Conservation (phyloP, 2,329 filamentous ascomycete genomes). For the Drechslera avenae region DNA sequence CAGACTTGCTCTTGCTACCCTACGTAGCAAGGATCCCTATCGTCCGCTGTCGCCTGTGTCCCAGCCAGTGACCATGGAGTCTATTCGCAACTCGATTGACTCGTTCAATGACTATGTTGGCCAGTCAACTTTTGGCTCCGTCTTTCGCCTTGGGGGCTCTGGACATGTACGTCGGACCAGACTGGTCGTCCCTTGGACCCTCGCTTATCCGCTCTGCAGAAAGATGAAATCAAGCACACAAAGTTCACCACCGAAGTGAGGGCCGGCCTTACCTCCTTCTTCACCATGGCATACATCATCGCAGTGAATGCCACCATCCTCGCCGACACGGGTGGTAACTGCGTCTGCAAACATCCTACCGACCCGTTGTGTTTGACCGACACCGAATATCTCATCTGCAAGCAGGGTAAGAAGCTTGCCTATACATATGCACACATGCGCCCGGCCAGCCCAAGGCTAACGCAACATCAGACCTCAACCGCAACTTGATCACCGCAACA, state of each 20-base stretch:
- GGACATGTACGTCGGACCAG: constrained; percentile 69
- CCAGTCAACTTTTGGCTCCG: constrained; percentile 46
- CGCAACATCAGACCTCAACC: constrained; percentile 60
- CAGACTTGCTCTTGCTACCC: not conserved
- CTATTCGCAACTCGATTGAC: constrained; percentile 23
- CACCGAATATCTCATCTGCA: constrained; percentile 66
- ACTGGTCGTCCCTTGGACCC: not conserved
- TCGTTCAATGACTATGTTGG: constrained; percentile 33
- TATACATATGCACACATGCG: too few relatives aligned
- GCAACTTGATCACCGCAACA: constrained; percentile 82
- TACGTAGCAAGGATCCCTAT: constrained; percentile 9
- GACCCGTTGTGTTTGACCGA: constrained; percentile 62
- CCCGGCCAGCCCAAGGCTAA: not conserved
- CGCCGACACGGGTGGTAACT: constrained; percentile 73
- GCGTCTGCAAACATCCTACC: constrained; percentile 62
- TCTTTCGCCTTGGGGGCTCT: constrained; percentile 78
- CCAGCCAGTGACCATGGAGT: constrained; percentile 28
- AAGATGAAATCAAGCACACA: constrained; percentile 73
- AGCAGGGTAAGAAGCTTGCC: constrained; percentile 31
- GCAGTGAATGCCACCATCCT: constrained; percentile 45
- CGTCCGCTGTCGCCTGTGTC: constrained; percentile 2
- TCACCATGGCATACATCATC: constrained; percentile 53
- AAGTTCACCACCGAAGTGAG: constrained; percentile 82
- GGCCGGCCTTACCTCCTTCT: constrained; percentile 74
- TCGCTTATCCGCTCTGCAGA: constrained; percentile 52